Evolutionary conservation across 2,329 filamentous ascomycete species (phyloP), one percentile per base, ranked within the genome.

Genomic region (Eurotiales sp.): DNA sequence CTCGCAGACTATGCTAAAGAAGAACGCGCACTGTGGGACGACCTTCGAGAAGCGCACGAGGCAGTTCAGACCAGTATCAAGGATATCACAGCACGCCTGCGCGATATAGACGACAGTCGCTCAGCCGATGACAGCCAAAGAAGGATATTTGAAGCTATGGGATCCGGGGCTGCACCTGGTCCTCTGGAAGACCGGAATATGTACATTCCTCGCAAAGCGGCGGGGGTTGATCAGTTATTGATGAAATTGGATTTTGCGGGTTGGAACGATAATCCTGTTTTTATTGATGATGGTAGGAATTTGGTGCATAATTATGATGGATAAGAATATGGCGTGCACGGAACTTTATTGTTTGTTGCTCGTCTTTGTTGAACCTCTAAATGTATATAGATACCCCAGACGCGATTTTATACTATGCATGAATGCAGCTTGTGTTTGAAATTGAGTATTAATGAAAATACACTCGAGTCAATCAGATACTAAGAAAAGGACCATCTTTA

Each of bases 201-300:
- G 55, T 96, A 88, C 65, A 77, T 85, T 25, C 86, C 89, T 1
- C 79, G 82, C 55, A 83, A 86, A 54, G 81, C 89, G 3, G 88
- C 88, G 0, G 88, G 90, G 1, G 83, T 96, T 41, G 90, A 96
- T 72, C 78, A 88, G 53, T 70, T 96, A 64, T 69, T 96, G 64
- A 95, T 96, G 89, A 96, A 96, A 74, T 73, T 96, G 60, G 90
- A 96, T 58, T 83, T 80, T 54, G 64, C 68, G 52, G 61, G 66
- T 51, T 55, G 64, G 54, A 61, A 56, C 54, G 49, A 58, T 47
- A 44, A 43, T 19, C 25, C 41, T 42, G 46, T n/a, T n/a, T 25
- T 51, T 25, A 27, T 22, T 14, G 47, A 45, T 29, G 19, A 34
- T 27, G 46, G 19, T 10, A 23, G 34, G 39, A 30, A 50, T 37